phyloP scores from a whole-genome alignment of 805 yeast species.

The Debaryomyces maramus region DNA sequence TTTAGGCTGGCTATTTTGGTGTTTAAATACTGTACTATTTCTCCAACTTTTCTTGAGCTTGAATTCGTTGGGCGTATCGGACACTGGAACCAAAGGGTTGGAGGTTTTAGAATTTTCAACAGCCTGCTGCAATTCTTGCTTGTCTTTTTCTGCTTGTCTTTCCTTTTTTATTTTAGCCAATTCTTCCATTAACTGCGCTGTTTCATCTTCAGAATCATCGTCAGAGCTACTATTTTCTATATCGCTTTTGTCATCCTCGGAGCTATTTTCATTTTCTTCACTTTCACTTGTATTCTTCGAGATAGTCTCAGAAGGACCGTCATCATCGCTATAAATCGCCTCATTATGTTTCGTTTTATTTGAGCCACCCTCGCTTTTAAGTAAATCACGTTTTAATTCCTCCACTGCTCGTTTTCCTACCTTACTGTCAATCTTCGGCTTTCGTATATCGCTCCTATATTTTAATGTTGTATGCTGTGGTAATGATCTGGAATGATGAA shows the following conservation, averaged over 20 bases:
- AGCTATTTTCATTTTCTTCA: constrained; percentile 4
- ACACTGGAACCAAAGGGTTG: constrained; percentile 15
- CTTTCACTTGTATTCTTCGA: background rate
- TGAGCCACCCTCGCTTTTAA: constrained; percentile 11
- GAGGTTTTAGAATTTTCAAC: constrained; percentile 7
- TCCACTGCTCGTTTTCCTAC: constrained; percentile 20
- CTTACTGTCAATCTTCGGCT: constrained; percentile 13
- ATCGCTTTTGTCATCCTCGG: constrained; percentile 8
- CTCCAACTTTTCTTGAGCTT: constrained; percentile 32
- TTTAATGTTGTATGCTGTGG: constrained; percentile 35
- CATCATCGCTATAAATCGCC: background rate
- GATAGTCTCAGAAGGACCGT: constrained; percentile 2
- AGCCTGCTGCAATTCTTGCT: constrained; percentile 5
- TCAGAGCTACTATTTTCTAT: background rate
- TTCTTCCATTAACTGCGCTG: constrained; percentile 18
- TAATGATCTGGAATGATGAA: constrained; percentile 34
- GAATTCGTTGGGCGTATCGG: constrained; percentile 8
- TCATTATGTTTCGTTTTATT: background rate
- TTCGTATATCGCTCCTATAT: constrained; percentile 27
- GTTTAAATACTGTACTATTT: constrained; percentile 22
- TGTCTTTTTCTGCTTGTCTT: constrained; percentile 12
- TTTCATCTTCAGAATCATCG: constrained; percentile 18
- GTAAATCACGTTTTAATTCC: constrained; percentile 22
- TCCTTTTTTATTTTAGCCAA: constrained; percentile 18
- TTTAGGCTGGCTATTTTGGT: constrained; percentile 7